Conservation (phyloP, 352 stramenopile genomes). For the Phytopythium sindhum region DNA sequence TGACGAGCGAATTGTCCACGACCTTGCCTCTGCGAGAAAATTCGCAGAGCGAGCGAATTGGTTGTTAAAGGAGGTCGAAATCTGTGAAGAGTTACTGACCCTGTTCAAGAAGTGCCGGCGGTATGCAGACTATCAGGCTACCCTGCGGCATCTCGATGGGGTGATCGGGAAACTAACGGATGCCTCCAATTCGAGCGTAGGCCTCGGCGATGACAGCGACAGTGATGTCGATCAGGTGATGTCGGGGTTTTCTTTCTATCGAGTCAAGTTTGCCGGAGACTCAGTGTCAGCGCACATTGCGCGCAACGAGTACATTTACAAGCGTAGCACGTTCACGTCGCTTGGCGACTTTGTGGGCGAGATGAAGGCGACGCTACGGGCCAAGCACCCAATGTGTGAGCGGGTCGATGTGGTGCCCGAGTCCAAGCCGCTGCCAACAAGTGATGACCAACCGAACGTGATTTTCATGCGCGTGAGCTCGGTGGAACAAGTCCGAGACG, state of each 20-base stretch:
- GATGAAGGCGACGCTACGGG: conserved; percentile 50
- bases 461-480: conserved; percentile 59
- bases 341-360: conserved; percentile 65
- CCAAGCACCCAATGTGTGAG: conserved; percentile 51
- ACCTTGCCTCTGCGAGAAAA: conserved; percentile 36
- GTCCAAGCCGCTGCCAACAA: conserved; percentile 31
- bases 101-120: conserved; percentile 28
- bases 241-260: conserved; percentile 46
- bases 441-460: conserved; percentile 47
- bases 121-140: conserved; percentile 49
- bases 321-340: conserved; percentile 61
- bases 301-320: conserved; percentile 68
- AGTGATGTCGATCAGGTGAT: conserved; percentile 14
- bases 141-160: conserved; percentile 36
- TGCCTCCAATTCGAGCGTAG: neutral
- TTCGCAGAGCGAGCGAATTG: conserved; percentile 45
- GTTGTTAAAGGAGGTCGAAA: conserved; percentile 47
- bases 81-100: conserved; percentile 48
- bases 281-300: conserved; percentile 43
- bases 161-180: conserved; percentile 20
- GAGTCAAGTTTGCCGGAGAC: conserved; percentile 46
- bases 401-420: conserved; percentile 58
- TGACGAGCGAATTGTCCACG: conserved; percentile 28
- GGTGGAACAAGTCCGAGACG: conserved; percentile 17
- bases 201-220: conserved; percentile 2